Base-by-base conservation (phyloP, 2,329 filamentous ascomycete species). In the Colletotrichum karsti region DNA sequence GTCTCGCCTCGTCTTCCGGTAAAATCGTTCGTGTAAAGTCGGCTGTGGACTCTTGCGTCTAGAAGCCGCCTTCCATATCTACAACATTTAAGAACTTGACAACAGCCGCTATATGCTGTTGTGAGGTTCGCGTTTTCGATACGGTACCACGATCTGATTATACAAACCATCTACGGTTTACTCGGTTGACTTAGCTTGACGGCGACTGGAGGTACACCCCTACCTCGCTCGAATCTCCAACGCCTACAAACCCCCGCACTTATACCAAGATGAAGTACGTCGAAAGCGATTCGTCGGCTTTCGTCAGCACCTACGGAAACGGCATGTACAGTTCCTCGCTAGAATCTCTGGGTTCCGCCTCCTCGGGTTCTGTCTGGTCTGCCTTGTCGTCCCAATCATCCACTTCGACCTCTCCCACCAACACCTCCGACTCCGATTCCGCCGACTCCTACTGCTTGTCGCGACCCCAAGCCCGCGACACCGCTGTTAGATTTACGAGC, bases 301-400 rank as follows among this genome's bases (percentile, higher is more conserved):
- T 84, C 77, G 80, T 82, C 79, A 78, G 79, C 71, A 77, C 80
- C 73, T 79, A 82, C 75, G 82, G 77, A 77, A 84, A 87, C 83
- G 82, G 82, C 68, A 87, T 90, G 72, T 95, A 93, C 80, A 88
- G 88, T 77, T 88, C 90, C 67, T 91, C 91, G 44, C 82, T 94
- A 84, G 89, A 91, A 76, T 91, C 91, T 63, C 93, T 92, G 73
- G 89, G 92, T 66, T 94, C 93, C 30, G 92, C 92, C 63, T 94
- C 92, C 20, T 88, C 91, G 65, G 88, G 90, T 63, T 96, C 93
- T 35, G 86, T 94, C 74, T 96, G 93, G 85, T 96, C 93, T 72
- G 86, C 92, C 75, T 87, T 85, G 56, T 91, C 90, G 63, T 90
- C 89, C 20, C 91, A 93, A 80, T 85, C 85, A 70, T 93, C 92